Base-by-base conservation (phyloP, 768 basidiomycete species). In the Boletus rubroflammeus region DNA sequence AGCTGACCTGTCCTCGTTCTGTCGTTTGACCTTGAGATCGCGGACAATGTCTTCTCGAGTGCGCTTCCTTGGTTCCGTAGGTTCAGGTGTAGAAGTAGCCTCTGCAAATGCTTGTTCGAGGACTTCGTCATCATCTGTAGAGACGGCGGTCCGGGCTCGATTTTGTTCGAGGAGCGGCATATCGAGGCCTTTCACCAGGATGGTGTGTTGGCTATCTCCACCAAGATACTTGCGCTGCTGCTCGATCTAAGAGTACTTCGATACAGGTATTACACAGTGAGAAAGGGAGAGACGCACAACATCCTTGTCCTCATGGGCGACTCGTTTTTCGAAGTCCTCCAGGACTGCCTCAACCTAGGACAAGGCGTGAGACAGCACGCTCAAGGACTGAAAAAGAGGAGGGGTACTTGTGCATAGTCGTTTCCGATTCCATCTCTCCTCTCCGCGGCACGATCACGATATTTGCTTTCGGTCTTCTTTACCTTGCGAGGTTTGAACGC, bases 151-250 rank as follows among this genome's bases (percentile, higher is more conserved):
- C 36, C 85, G 83, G 3, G 87, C 86, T 70, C 85, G 93, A 58
- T 88, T 85, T 61, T 92, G 89, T 63, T 92, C 88, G 15, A 97
- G 76, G 7, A 97, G 80, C 0, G 91, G 87, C 59, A 87, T 79
- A 66, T 98, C 95, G 43, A 98, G 83, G 26, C 92, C 92, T 65
- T 93, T 96, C 39, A 94, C 90, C 11, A 94, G 81, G 53, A 94
- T 81, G 11, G 90, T 85, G 67, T 95, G 93, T 54, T 88, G 80
- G 39, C 84, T 82, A 67, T 96, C 91, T 35, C 92, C 90, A 17
- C 92, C 92, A 6, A 93, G 81, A 67, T 89, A 90, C 53, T 76
- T 78, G 34, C 93, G 78, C 64, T 91, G 81, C 50, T 83, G 78
- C 51, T 90, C 89, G 17, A 91, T 75, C 87, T 90, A 58, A n/a